Base-by-base conservation (phyloP, 2,329 filamentous ascomycete species). In the Erysiphe neolycopersici region DNA sequence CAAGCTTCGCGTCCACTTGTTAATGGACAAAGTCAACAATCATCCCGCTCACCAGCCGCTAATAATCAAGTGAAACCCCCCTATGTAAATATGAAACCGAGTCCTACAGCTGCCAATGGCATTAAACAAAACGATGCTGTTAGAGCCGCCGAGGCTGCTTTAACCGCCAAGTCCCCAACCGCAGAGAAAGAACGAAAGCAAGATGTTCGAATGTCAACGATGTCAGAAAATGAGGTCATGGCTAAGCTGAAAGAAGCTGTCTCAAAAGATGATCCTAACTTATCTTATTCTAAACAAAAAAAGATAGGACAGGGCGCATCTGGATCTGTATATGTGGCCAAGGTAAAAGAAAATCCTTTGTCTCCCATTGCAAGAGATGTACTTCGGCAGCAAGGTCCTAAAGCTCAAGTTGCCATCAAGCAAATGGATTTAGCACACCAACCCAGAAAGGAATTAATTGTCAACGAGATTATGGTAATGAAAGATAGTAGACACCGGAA, bases 391-490 rank as follows among this genome's bases (percentile, higher is more conserved):
- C 79, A 91, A 56, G 85, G 84, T 12, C 67, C 72, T 42, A 74
- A 81, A 49, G 82, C 82, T 42, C 83, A 94, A 58, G 89, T 98
- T 48, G 89, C 89, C 37, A 98, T 98, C 59, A 98, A 98, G 65
- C 89, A 98, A 64, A 98, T 98, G 89, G 89, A 98, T 63, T 71
- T 98, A 45, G 83, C 87, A 42, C 89, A 92, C 57, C 89, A 98
- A 61, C 89, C 89, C 41, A 72, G 89, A 46, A 98, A 98, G 67
- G 89, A 98, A 62, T 65, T 98, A 55, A 98, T 98, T 56, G 89
- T 98, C 43, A 98, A 98, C 60, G 89, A 98, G 58, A 98, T 98
- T 56, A 91, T 98, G 64, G 89, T 98, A 47, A 98, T 98, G 89
- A 94, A 95, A 65, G 89, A 98, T 63, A 93, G 83, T 66, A 81